Conservation (phyloP, 1,284 basidiomycete species). For the Austroboletus rostrupii region DNA sequence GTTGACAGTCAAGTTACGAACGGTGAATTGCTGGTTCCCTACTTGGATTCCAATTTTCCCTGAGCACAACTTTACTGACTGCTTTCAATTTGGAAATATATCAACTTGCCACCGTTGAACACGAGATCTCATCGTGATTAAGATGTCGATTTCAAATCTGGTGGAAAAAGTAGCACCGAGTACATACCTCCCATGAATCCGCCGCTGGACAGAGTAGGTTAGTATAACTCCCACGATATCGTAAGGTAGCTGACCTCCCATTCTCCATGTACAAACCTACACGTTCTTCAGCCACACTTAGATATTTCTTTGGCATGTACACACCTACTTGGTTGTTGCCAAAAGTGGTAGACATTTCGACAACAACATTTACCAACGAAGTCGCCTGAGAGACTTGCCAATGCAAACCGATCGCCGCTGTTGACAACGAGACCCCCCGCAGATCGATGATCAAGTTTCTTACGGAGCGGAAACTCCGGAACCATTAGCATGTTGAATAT, state of each 20-base stretch:
- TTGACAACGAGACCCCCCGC: constrained; percentile 45
- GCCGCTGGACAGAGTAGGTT: constrained; percentile 33
- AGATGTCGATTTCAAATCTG: constrained; percentile 1
- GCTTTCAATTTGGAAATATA: not conserved
- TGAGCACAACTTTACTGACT: not conserved
- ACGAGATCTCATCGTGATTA: constrained; percentile 37
- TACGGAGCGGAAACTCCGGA: constrained; percentile 38
- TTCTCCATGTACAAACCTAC: constrained; percentile 53
- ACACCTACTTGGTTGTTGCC: constrained; percentile 45
- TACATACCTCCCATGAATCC: constrained; percentile 51
- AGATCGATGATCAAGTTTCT: constrained; percentile 49
- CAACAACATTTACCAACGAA: constrained; percentile 54
- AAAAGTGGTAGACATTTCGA: constrained; percentile 44
- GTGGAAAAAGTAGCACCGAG: not conserved
- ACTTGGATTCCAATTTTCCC: constrained; percentile 44
- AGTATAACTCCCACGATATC: no score
- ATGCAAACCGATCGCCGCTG: constrained; percentile 60
- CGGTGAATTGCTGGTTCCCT: constrained; percentile 54
- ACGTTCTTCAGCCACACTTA: not conserved
- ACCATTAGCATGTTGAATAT: not conserved
- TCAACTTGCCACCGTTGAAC: constrained; percentile 41
- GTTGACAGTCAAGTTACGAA: constrained; percentile 51
- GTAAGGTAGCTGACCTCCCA: constrained; percentile 36
- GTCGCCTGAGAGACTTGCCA: constrained; percentile 81
- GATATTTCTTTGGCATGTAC: not conserved